A percentile compares a stretch with the other conserved stretches of the same genome.
These are phyloP conservation scores for Tympanopsis confertula DNA, from an alignment of 2,329 filamentous ascomycete species.

Conservation along the genomic window DNA sequence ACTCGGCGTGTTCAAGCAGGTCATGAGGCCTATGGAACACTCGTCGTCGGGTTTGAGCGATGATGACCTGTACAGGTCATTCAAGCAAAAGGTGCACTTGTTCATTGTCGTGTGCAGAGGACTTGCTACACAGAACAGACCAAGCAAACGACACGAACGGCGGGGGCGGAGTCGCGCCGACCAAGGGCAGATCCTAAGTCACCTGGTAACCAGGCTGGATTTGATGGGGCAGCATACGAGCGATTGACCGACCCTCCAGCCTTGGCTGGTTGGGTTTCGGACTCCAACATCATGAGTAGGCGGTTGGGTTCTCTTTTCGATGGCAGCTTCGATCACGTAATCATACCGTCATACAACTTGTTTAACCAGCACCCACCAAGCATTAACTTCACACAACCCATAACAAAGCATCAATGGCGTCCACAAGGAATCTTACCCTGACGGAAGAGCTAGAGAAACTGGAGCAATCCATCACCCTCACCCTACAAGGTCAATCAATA, in stretches of 20 bases:
- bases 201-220: neutral
- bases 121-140: constrained; percentile 50
- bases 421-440: constrained; percentile 51
- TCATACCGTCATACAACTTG: too few relatives aligned
- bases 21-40: constrained; percentile 25
- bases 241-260: neutral
- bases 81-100: constrained; percentile 60
- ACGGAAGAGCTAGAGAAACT: constrained; percentile 93
- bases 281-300: too few relatives aligned
- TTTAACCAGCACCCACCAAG: too few relatives aligned
- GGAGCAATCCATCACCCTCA: constrained; percentile 93
- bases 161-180: constrained; percentile 7
- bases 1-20: constrained; percentile 54
- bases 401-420: neutral
- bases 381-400: too few relatives aligned
- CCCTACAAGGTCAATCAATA: constrained; percentile 63
- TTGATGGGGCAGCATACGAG: neutral
- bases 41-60: constrained; percentile 16
- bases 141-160: constrained; percentile 15
- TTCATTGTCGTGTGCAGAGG: constrained; percentile 65
- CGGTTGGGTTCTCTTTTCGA: too few relatives aligned
- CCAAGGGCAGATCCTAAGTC: neutral
- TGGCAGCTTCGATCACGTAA: too few relatives aligned
- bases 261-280: too few relatives aligned
- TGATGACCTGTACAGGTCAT: constrained; percentile 46